Percentiles rank a stretch among this genome's conserved stretches.
Evolutionary conservation across 2,329 filamentous ascomycete genomes (phyloP).

Genomic region (Ceratocystis ficicola): DNA sequence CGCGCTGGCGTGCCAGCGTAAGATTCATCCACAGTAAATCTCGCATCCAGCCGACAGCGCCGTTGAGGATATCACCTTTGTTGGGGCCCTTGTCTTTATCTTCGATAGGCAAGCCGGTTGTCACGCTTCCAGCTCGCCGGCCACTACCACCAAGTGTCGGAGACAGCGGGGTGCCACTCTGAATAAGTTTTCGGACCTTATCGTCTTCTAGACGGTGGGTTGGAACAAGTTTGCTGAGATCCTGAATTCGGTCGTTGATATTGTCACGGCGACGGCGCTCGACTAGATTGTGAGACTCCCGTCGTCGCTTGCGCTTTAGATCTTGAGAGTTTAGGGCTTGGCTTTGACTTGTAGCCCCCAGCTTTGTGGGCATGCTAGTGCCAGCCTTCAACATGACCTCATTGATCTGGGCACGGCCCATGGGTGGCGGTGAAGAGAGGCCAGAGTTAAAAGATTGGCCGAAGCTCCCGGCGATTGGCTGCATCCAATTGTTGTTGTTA

Average conservation of each 20-base stretch:
- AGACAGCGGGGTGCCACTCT: constrained; percentile 82
- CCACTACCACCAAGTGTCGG: constrained; percentile 70
- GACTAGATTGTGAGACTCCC: constrained; percentile 92
- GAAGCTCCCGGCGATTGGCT: constrained; percentile 62
- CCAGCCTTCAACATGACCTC: constrained; percentile 82
- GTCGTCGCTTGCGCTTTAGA: constrained; percentile 78
- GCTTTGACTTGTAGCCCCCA: constrained; percentile 37
- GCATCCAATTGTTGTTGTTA: constrained; percentile 28
- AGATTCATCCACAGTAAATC: constrained; percentile 96
- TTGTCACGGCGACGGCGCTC: constrained; percentile 91
- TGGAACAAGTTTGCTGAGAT: constrained; percentile 85
- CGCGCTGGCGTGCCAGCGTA: constrained; percentile 81
- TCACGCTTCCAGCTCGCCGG: constrained; percentile 73
- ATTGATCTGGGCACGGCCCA: constrained; percentile 63
- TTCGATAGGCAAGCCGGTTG: constrained; percentile 80
- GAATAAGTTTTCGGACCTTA: constrained; percentile 87
- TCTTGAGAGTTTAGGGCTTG: constrained; percentile 62
- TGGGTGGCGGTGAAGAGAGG: constrained; percentile 68
- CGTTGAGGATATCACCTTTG: constrained; percentile 96
- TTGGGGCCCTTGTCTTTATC: constrained; percentile 98
- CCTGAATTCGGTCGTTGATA: constrained; percentile 97
- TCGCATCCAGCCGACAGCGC: constrained; percentile 90
- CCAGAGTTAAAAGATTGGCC: constrained; percentile 82
- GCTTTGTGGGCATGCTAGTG: constrained; percentile 80
- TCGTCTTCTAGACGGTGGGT: constrained; percentile 89